A percentile compares a stretch with the other conserved stretches of the same genome.
Conservation (phyloP, 768 basidiomycete species). For the Lactarius evosmus region DNA sequence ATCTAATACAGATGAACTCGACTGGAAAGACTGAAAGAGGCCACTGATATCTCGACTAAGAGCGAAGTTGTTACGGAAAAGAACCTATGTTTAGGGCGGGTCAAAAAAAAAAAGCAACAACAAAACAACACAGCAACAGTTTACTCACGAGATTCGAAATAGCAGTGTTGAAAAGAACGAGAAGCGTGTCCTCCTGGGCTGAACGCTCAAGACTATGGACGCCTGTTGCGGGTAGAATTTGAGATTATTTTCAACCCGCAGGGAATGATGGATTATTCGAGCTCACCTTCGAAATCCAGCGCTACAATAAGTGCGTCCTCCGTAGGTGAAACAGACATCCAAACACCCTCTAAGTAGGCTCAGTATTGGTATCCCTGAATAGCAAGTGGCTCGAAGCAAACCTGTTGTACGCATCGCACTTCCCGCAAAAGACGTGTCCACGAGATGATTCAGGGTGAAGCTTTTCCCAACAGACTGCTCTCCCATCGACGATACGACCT, state of each 20-base stretch:
- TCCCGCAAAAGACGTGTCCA: conserved; percentile 63
- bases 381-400: conserved; percentile 5
- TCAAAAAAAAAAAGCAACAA: neutral
- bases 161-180: conserved; percentile 64
- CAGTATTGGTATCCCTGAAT: neutral
- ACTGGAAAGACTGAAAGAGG: conserved; percentile 61
- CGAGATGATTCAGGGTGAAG: conserved; percentile 56
- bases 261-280: neutral
- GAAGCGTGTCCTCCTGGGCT: conserved; percentile 59
- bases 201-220: conserved; percentile 66
- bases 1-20: conserved; percentile 54
- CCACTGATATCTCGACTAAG: conserved; percentile 57
- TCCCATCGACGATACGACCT: conserved; percentile 66
- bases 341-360: conserved; percentile 48
- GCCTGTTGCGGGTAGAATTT: conserved; percentile 34
- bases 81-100: conserved; percentile 49
- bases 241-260: neutral
- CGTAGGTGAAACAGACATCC: conserved; percentile 67
- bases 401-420: conserved; percentile 62
- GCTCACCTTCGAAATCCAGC: conserved; percentile 59
- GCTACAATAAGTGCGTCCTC: conserved; percentile 53
- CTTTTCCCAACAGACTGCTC: conserved; percentile 66
- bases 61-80: conserved; percentile 66
- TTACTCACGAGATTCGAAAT: conserved; percentile 54
- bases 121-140: neutral